phyloP scores from a whole-genome alignment of 2,329 filamentous ascomycete genomes.

The Ascochyta pisi region DNA sequence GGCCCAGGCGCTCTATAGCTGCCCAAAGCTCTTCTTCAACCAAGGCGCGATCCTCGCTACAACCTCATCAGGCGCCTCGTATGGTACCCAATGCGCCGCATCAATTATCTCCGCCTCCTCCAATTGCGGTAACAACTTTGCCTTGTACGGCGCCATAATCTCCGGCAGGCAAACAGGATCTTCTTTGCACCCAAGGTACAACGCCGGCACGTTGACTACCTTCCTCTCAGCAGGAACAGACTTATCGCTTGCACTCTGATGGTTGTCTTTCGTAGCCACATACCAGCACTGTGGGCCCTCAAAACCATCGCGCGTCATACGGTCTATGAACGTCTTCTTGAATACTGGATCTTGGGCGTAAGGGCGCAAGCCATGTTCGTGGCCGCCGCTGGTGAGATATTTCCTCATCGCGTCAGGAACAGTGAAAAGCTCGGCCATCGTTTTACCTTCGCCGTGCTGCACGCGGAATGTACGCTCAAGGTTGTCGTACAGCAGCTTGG shows the following conservation, averaged over 20 bases:
- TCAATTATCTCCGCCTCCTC: conserved; percentile 42
- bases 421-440: conserved; percentile 50
- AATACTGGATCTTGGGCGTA: conserved; percentile 46
- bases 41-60: conserved; percentile 24
- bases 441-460: conserved; percentile 43
- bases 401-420: conserved; percentile 44
- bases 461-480: conserved; percentile 49
- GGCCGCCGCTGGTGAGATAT: conserved; percentile 24
- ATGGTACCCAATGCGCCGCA: conserved; percentile 46
- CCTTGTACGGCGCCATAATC: conserved; percentile 32
- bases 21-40: conserved; percentile 25
- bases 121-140: conserved; percentile 40
- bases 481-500: conserved; percentile 49
- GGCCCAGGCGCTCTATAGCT: not conserved
- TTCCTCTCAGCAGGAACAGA: conserved; percentile 27
- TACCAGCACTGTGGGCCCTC: conserved; percentile 51
- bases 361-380: conserved; percentile 26
- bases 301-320: conserved; percentile 44
- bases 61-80: conserved; percentile 46
- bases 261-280: conserved; percentile 30
- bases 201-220: conserved; percentile 45
- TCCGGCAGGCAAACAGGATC: conserved; percentile 48
- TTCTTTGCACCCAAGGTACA: conserved; percentile 45
- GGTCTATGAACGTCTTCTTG: conserved; percentile 45
- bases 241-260: conserved; percentile 38